phyloP scores from a whole-genome alignment of 371 early-diverging fungal species.

The Choanephora cucurbitarum region DNA sequence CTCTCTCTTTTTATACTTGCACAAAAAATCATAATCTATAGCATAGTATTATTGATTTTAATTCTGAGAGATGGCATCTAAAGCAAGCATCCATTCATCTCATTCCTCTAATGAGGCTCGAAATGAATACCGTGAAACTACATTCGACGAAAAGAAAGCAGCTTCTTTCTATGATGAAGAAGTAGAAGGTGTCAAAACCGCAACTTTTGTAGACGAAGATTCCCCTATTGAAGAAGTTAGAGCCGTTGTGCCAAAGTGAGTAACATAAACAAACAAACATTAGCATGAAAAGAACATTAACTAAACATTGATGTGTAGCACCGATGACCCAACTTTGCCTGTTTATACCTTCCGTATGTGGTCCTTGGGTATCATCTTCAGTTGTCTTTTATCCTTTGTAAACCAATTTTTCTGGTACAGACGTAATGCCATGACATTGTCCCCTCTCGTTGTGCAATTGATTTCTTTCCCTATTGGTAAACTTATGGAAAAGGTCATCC shows the following conservation, averaged over 20 bases:
- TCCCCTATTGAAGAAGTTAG: conserved; percentile 76
- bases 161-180: not conserved
- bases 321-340: conserved; percentile 69
- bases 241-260: conserved; percentile 46
- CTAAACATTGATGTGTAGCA: conserved; percentile 28
- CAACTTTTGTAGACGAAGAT: conserved; percentile 44
- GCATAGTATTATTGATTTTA: not conserved
- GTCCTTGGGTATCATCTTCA: conserved; percentile 67
- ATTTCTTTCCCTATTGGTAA: conserved; percentile 70
- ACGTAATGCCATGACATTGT: conserved; percentile 51
- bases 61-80: not conserved
- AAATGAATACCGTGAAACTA: not conserved
- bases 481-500: conserved; percentile 60
- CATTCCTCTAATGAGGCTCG: not conserved
- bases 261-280: not conserved
- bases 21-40: no score
- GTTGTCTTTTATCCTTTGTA: conserved; percentile 61
- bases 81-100: not conserved
- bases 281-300: not conserved
- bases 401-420: conserved; percentile 82
- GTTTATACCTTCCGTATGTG: conserved; percentile 78
- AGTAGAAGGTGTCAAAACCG: not conserved
- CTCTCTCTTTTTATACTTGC: no score
- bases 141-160: not conserved
- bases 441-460: conserved; percentile 60